A percentile compares a stretch with the other conserved stretches of the same genome.
phyloP scores from a whole-genome alignment of 75 land plant species.

The Pinus albicaulis region DNA sequence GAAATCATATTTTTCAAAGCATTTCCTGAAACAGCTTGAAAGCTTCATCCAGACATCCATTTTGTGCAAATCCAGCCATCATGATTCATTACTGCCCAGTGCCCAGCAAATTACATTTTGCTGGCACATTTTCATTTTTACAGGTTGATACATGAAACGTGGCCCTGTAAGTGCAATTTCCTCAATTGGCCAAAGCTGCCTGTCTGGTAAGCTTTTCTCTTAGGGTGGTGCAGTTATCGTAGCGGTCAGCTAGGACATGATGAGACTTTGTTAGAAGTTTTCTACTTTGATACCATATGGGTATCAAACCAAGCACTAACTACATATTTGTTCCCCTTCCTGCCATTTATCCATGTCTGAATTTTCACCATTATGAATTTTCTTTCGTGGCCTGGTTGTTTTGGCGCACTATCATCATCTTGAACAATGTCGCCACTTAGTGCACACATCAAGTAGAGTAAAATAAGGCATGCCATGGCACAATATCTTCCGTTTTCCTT shows the following conservation, averaged over 20 bases:
- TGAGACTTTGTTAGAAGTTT: slow-evolving; percentile 55
- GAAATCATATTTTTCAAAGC: no score
- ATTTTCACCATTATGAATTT: slow-evolving; percentile 89
- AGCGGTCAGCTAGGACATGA: slow-evolving; percentile 59
- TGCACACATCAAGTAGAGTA: background rate
- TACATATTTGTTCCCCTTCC: slow-evolving; percentile 50
- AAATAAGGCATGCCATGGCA: background rate
- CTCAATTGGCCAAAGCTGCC: slow-evolving; percentile 61
- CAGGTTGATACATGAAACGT: no score
- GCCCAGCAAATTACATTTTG: no score
- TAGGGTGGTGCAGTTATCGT: slow-evolving; percentile 49
- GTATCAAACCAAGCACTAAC: slow-evolving; percentile 91
- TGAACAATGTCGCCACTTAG: slow-evolving; percentile 62
- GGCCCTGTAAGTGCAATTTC: slow-evolving; percentile 92
- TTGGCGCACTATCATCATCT: slow-evolving; percentile 54
- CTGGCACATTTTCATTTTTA: no score
- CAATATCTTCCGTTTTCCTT: no score
- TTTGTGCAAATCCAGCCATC: no score
- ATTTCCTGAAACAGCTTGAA: no score
- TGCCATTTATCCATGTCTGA: slow-evolving; percentile 57
- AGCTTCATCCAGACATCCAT: no score
- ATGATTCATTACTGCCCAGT: no score
- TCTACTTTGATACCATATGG: slow-evolving; percentile 58
- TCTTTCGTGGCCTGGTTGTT: slow-evolving; percentile 57
- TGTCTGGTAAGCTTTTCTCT: slow-evolving; percentile 50